Base-by-base conservation (phyloP, 1,284 basidiomycete genomes). In the Inonotus obliquus region DNA sequence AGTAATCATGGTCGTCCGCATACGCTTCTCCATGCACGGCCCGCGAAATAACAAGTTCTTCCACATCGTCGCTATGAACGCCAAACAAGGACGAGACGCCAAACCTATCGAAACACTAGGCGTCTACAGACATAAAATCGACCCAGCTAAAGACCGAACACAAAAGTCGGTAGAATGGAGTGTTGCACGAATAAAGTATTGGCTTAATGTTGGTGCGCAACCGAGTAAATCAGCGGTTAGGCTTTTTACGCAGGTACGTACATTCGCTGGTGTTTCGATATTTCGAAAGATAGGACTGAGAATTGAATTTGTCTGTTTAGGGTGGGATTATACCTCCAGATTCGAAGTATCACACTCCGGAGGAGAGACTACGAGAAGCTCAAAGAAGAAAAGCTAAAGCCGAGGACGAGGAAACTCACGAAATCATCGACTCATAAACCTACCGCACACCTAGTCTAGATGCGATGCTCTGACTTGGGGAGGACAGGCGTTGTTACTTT, bases 101-200 rank as follows among this genome's bases (percentile, higher is more conserved):
- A 87, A 88, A 68, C 96, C 96, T 7, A 84, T 93, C 65, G 96
- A 98, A 75, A 85, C 91, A 59, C 78, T 98, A 45, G 96, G 94
- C 52, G 83, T 93, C 60, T 97, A 92, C 76, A 84, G 96, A 73
- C 94, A 94, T 19, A 80, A 81, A 57, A 72, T 84, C 49, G 71
- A 72, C 21, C 74, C 75, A 13, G 23, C 55, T n/a, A 44, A 54
- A 35, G 77, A 77, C 66, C 70, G 79, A 67, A 74, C 75, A 64
- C 79, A 77, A 70, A 97, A 96, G 75, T 85, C 85, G 25, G 79
- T 98, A 58, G 85, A 91, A 71, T 97, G 94, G 94, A 93, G 94
- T 74, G 87, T 89, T 48, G 86, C 92, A 65, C 85, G 96, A 71
- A 94, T 98, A 74, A 82, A 81, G 63, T 94, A 94, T 72, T 98